Base-by-base conservation (phyloP, 129 eudicot genomes). In the Calendula officinalis region DNA sequence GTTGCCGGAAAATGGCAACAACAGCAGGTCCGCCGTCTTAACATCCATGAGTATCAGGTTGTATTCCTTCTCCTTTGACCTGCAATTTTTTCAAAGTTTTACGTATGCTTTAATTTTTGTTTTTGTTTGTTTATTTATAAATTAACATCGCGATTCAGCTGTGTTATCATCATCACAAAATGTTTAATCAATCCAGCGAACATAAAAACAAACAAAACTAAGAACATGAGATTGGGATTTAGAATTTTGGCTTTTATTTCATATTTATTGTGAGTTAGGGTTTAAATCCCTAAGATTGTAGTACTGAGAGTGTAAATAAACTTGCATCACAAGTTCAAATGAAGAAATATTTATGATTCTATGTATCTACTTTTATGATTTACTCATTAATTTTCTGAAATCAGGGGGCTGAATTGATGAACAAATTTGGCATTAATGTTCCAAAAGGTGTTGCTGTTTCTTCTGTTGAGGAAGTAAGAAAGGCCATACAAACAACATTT, bases 1-100 rank as follows among this genome's bases (percentile, higher is more conserved):
- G 73, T 88, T 74, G 96, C 95, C 78, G 96, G 99, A 50, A 85
- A 78, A 80, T 92, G 96, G 96, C 99, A 92, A 60, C 95, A 83
- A 44, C 95, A 92, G 60, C 99, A 92, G 87, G 87, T 92, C 76
- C 99, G 99, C 55, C 96, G 91, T 56, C 96, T 92, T 86, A 92
- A 92, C 78, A 88, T 92, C 77, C 99, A 92, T 60, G 99, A 92
- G 72, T 92, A 88, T 76, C 99, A 92, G 99, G 99, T 91, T 37
- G 3, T 49, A 17, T n/a, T 41, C 14, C 16, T 58, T n/a, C 27
- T 7, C 59, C 36, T 43, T 12, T 62, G 68, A 30, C 58, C 14
- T 42, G 5, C 10, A 5, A 12, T 14, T 40, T 47, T 14, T 7
- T 56, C 9, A 54, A 32, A 15, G 14, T 61, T 51, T 30, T 8